Base-by-base conservation (phyloP, 805 yeast species). In the Blastobotrys chiropterorum region DNA sequence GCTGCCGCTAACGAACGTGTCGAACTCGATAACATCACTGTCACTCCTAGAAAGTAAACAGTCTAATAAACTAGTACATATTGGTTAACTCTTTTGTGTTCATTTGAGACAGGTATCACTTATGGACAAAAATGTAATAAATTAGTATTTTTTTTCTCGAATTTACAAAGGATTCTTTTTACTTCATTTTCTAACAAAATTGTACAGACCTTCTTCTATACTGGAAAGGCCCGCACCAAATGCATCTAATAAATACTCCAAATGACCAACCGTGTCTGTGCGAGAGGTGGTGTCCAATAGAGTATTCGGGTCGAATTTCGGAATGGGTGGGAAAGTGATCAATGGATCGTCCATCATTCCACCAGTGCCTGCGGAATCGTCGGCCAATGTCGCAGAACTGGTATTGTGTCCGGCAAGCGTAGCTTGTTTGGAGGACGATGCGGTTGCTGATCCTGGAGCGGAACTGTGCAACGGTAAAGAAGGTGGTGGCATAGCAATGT, bases 1-100 rank as follows among this genome's bases (percentile, higher is more conserved):
- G 88, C 87, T 63, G 97, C 88, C 72, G 85, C 83, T 47, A 76
- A 79, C 58, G 99, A 94, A 78, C 89, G 85, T 74, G 83, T 78
- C 56, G 94, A 85, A 67, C 82, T 94, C 67, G 96, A 94, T 78
- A 85, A 87, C 78, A 76, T 88, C 61, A 73, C 63, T 52, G 72
- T 75, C 53, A 62, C 42, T 17, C 34, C 34, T 26, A 38, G 26
- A 40, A 46, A 50, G 41, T 46, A 46, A 19, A 46, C 38, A 20
- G 44, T 41, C 39, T 38, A 49, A 21, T 38, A 34, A 13, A 47
- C 38, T 1, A 43, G 30, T 17, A 49, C 46, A 21, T 47, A 44
- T 21, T 15, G 14, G 5, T 7, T 22, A 17, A 6, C 20, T 31
- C 21, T 20, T 15, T 11, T n/a, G 15, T 6, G 8, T 40, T 16